Conservation (phyloP, 768 basidiomycete genomes). For the Boletus bicolor region DNA sequence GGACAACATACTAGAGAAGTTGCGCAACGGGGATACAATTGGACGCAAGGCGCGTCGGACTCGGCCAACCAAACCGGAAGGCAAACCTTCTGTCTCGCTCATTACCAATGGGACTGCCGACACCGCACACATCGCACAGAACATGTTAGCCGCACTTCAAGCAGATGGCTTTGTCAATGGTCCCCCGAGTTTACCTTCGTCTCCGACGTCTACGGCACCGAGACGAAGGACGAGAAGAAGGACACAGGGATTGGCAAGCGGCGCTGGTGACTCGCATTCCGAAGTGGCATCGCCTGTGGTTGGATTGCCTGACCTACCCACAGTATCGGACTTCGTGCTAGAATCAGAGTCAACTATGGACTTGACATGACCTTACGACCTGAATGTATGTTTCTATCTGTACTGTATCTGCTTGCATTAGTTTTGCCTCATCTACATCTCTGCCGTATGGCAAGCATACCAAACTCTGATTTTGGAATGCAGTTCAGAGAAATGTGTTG, state of each 20-base stretch:
- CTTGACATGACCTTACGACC: conserved; percentile 22
- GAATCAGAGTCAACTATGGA: conserved; percentile 27
- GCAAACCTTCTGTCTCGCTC: conserved; percentile 22
- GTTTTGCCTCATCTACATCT: conserved; percentile 21
- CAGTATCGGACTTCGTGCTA: conserved; percentile 26
- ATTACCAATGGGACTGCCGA: conserved; percentile 31
- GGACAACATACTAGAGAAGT: conserved; percentile 67
- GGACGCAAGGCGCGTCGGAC: conserved; percentile 52
- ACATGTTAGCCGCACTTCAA: conserved; percentile 74
- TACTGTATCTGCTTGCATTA: conserved; percentile 32
- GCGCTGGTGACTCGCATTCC: conserved; percentile 30
- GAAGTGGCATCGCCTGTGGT: conserved; percentile 24
- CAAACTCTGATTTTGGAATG: conserved; percentile 24
- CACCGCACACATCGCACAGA: conserved; percentile 57
- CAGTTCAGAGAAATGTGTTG: background rate
- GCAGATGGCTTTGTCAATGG: conserved; percentile 55
- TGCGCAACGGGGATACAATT: conserved; percentile 66
- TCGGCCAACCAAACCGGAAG: conserved; percentile 38
- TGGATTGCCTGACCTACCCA: conserved; percentile 26
- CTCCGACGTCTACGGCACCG: conserved; percentile 41
- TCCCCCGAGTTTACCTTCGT: conserved; percentile 40
- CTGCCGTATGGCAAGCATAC: conserved; percentile 13
- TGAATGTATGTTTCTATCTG: conserved; percentile 29
- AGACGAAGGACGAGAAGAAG: conserved; percentile 30
- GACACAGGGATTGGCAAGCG: conserved; percentile 37